These are phyloP conservation scores for Apiospora aurea DNA, from an alignment of 2,329 filamentous ascomycete species.

Conservation along the genomic window DNA sequence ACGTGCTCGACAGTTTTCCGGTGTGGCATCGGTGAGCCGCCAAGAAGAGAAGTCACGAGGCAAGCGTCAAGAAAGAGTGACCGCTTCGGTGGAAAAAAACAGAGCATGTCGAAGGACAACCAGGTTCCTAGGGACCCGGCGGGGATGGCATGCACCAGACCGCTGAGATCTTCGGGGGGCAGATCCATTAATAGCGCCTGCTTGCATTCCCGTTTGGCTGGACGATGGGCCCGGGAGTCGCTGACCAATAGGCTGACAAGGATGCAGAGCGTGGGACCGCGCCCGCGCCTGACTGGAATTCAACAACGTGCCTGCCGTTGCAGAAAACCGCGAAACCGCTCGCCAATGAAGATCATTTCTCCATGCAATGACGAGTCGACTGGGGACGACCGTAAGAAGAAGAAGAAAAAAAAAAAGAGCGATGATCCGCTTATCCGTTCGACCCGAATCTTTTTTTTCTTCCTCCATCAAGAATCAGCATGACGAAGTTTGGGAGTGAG, in stretches of 20 bases:
- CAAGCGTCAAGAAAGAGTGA: not conserved
- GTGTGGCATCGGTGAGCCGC: not conserved
- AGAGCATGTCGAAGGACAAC: not conserved
- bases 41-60: not conserved
- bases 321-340: not conserved
- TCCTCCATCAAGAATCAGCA: not conserved
- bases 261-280: not conserved
- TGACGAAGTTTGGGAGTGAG: conserved; percentile 12
- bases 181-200: conserved; percentile 4
- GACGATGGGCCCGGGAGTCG: not conserved
- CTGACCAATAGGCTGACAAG: not conserved
- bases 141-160: not conserved
- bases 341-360: not conserved
- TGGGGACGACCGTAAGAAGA: not conserved
- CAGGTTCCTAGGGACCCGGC: not conserved
- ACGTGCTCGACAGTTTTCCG: not conserved
- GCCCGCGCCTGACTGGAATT: conserved; percentile 5
- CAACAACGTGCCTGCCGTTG: not conserved
- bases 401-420: not conserved
- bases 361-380: not conserved
- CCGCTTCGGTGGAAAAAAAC: not conserved
- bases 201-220: not conserved
- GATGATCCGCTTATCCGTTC: conserved; percentile 1
- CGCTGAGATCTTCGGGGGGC: not conserved
- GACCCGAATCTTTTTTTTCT: not conserved